Evolutionary conservation across 1,139 yeast genomes (phyloP).

Genomic region (Hemisphaericaspora lyxosophila): DNA sequence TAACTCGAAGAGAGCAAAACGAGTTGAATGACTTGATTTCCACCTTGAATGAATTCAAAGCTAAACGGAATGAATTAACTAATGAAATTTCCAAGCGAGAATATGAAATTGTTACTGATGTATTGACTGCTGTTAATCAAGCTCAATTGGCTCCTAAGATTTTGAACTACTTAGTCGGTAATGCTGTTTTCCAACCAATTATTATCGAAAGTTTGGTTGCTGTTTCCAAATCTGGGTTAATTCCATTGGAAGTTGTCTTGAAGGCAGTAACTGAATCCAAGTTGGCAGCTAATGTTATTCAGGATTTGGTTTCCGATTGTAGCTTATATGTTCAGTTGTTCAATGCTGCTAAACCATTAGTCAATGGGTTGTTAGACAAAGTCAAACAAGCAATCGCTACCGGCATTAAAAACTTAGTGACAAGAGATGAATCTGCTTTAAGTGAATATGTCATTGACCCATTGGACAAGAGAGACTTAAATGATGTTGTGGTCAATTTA

Average conservation of each 20-base stretch:
- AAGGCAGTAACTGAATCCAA: slow-evolving; percentile 41
- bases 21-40: slow-evolving; percentile 21
- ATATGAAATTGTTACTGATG: slow-evolving; percentile 41
- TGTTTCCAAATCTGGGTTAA: slow-evolving; percentile 33
- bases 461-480: slow-evolving; percentile 26
- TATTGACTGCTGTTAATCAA: slow-evolving; percentile 39
- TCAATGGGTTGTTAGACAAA: slow-evolving; percentile 28
- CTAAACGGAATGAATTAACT: slow-evolving; percentile 34
- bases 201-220: slow-evolving; percentile 32
- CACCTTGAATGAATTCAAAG: slow-evolving; percentile 24
- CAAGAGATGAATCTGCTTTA: slow-evolving; percentile 18
- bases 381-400: slow-evolving; percentile 27
- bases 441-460: slow-evolving; percentile 8
- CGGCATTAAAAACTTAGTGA: slow-evolving; percentile 19
- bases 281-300: slow-evolving; percentile 35
- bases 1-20: slow-evolving; percentile 12
- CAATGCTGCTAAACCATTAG: slow-evolving; percentile 31
- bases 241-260: slow-evolving; percentile 35
- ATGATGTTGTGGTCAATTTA: slow-evolving; percentile 35
- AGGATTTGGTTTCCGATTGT: slow-evolving; percentile 45
- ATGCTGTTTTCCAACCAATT: slow-evolving; percentile 35
- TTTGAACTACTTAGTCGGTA: slow-evolving; percentile 36
- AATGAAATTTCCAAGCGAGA: slow-evolving; percentile 30
- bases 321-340: slow-evolving; percentile 38
- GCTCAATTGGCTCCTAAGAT: slow-evolving; percentile 41